Base-by-base conservation (phyloP, 108 stramenopile species). In the Asterionellopsis glacialis region DNA sequence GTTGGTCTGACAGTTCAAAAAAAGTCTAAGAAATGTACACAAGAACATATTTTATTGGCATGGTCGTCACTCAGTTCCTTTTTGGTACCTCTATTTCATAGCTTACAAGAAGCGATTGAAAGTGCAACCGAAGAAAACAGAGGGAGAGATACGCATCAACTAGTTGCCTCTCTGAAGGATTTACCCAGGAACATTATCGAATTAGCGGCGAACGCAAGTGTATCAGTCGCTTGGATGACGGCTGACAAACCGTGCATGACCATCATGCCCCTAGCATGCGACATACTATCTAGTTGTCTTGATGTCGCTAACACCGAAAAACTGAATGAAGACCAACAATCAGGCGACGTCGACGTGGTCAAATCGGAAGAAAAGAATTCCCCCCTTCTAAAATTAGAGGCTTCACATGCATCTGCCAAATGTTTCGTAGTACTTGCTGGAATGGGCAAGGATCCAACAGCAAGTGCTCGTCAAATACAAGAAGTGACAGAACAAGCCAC, bases 401-500 rank as follows among this genome's bases (percentile, higher is more conserved):
- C 19, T 48, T 16, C 47, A 48, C 47, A 48, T 48, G 47, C 47
- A 7, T 48, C 47, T 9, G 47, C 21, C 9, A 19, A 16, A 21
- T 48, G 19, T 16, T 21, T 48, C 47, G 47, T 33, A 7, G 7
- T 33, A 33, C 33, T 33, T 33, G 33, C 33, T 33, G 33, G 7
- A 33, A 33, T 33, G 33, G 33, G 33, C 7, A 33, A 2, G 2
- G 33, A 33, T 7, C 7, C 33, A 33, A 5, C 33, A 5, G 7
- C 33, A 5, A 33, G 33, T 33, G 33, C 7, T 33, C 52, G 21
- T 24, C 52, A 21, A 62, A 49, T 62, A 33, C 26, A 48, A 39
- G 40, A 73, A 41, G 24, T 60, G n/a, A 44, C 73, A 21, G 64
- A 51, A 15, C 57, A 76, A 26, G 64, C 64, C 25, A 42, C 63